Evolutionary conservation across 2,329 filamentous ascomycete species (phyloP), one percentile per base, ranked within the genome.

Genomic region (Triangularia setosa): DNA sequence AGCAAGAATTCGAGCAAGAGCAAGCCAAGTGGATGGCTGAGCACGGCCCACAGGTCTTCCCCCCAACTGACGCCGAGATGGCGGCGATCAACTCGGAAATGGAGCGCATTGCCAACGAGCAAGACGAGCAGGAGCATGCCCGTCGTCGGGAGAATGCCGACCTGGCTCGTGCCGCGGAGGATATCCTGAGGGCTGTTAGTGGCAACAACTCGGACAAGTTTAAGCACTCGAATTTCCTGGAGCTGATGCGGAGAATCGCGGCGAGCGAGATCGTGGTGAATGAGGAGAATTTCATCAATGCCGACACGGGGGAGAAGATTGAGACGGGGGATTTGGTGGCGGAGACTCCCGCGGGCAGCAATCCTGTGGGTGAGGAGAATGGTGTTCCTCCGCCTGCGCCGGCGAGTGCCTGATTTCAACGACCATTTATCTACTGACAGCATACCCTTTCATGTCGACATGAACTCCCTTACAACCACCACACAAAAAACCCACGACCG

Each of bases 161-260:
- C 54, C 83, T 95, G 27, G 88, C 90, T 21, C 81, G 81, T 48
- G 93, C 90, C 1, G 92, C 92, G 4, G 87, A 85, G 16, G 81
- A 89, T 64, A 80, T 96, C 3, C 80, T 95, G 4, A 82, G 89
- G 61, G 87, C 86, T 40, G 85, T 96, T 12, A 81, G 85, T 21
- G 80, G 88, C 70, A 88, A 94, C 69, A 83, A 86, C 64, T 88
- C 84, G 62, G 79, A 87, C 56, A 94, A 94, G 73, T 95, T 95
- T 75, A 86, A 87, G 70, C 86, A 93, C 72, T 93, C 90, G 69
- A 85, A 85, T 64, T 96, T 96, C 72, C 77, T 94, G 0, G 81
- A 84, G 3, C 79, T 96, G 55, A 95, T 96, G 91, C 85, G 90
- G 27, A 84, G 86, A 65, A 84, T 95, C 62, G 84, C 89, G 60